Conservation (phyloP, 2,329 filamentous ascomycete species). For the Taxawa tesnikishii region DNA sequence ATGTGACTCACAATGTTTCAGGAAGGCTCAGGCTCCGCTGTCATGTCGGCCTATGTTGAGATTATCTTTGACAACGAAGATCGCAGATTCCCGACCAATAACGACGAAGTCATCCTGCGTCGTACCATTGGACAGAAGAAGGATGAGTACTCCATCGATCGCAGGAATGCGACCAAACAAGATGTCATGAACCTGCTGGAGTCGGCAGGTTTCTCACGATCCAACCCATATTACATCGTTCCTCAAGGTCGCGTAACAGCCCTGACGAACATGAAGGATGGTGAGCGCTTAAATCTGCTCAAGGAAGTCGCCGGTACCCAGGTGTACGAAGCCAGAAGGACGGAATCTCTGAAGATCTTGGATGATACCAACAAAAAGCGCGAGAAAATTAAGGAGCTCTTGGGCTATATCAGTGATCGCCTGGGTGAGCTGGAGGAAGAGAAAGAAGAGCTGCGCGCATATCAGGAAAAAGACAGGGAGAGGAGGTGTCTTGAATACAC, state of each 20-base stretch:
- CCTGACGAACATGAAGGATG: slow-evolving; percentile 97
- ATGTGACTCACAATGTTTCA: slow-evolving; percentile 14
- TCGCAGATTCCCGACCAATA: slow-evolving; percentile 86
- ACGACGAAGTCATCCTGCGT: slow-evolving; percentile 78
- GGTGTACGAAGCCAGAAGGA: slow-evolving; percentile 83
- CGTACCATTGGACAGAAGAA: slow-evolving; percentile 96
- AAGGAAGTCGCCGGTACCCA: slow-evolving; percentile 99
- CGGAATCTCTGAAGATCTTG: slow-evolving; percentile 95
- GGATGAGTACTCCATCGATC: slow-evolving; percentile 95
- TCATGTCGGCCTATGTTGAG: slow-evolving; percentile 99
- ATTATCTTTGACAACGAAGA: slow-evolving; percentile 98
- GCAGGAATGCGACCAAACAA: slow-evolving; percentile 87
- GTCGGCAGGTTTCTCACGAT: slow-evolving; percentile 89
- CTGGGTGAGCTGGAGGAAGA: slow-evolving; percentile 87
- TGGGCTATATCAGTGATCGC: slow-evolving; percentile 85
- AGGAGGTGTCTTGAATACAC: slow-evolving; percentile 88
- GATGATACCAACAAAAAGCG: slow-evolving; percentile 90
- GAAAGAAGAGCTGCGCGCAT: slow-evolving; percentile 87
- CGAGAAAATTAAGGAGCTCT: slow-evolving; percentile 82
- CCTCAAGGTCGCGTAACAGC: slow-evolving; percentile 93
- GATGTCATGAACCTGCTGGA: slow-evolving; percentile 94
- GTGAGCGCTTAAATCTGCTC: slow-evolving; percentile 73
- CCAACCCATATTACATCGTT: slow-evolving; percentile 98
- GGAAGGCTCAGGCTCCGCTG: slow-evolving; percentile 92
- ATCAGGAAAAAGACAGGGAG: slow-evolving; percentile 90